Evolutionary conservation across 257 asterid genomes (phyloP).

Genomic region (Penstemon barbatus): DNA sequence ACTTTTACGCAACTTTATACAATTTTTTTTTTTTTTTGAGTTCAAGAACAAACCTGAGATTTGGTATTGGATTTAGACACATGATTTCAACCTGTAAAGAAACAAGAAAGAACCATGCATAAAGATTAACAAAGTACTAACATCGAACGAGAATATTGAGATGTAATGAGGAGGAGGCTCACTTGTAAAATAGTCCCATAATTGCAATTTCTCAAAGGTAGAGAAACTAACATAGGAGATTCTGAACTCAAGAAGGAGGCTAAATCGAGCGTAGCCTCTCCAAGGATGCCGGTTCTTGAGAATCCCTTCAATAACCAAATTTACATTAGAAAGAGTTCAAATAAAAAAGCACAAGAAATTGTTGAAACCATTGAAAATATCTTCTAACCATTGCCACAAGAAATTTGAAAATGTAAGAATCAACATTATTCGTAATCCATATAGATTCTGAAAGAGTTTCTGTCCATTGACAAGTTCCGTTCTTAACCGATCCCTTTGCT

Average conservation of each 20-base stretch:
- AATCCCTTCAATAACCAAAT: slow-evolving; percentile 38
- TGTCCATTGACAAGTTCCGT: slow-evolving; percentile 48
- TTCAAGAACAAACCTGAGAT: slow-evolving; percentile 33
- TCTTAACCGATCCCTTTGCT: slow-evolving; percentile 36
- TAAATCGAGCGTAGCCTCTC: slow-evolving; percentile 42
- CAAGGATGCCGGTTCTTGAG: slow-evolving; percentile 43
- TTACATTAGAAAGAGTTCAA: background rate
- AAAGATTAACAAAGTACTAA: background rate
- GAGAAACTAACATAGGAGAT: slow-evolving; percentile 32
- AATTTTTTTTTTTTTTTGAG: background rate
- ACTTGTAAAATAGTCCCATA: slow-evolving; percentile 43
- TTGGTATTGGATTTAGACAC: slow-evolving; percentile 44
- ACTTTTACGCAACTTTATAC: background rate
- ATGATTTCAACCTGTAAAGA: slow-evolving; percentile 47
- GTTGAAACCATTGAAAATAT: background rate
- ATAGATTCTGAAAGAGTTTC: slow-evolving; percentile 42
- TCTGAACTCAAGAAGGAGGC: slow-evolving; percentile 36
- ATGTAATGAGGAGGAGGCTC: slow-evolving; percentile 16
- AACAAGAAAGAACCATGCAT: slow-evolving; percentile 15
- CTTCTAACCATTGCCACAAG: slow-evolving; percentile 42
- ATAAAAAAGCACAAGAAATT: background rate
- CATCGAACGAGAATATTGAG: background rate
- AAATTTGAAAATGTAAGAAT: slow-evolving; percentile 36
- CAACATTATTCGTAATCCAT: slow-evolving; percentile 41
- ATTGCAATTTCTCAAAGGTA: slow-evolving; percentile 46